Percentiles rank a stretch among this genome's conserved stretches.
Evolutionary conservation across 768 basidiomycete species (phyloP).

Genomic region (Mycena galericulata): DNA sequence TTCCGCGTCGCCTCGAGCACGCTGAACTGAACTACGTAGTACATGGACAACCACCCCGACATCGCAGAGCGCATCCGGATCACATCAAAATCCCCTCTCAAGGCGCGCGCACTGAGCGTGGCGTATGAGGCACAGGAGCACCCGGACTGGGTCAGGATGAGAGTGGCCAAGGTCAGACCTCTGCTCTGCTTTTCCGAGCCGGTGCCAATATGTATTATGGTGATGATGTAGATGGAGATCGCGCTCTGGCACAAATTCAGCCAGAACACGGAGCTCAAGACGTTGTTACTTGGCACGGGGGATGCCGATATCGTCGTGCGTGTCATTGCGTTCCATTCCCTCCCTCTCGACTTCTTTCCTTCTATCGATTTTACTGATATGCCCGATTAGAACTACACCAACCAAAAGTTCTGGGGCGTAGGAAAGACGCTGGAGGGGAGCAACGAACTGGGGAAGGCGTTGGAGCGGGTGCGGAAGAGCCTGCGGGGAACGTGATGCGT

Average conservation of each 20-base stretch:
- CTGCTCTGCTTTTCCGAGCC: too few relatives aligned
- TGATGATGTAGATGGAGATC: slow-evolving; percentile 21
- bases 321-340: too few relatives aligned
- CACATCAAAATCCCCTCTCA: background rate
- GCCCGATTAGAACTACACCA: too few relatives aligned
- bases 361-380: too few relatives aligned
- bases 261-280: background rate
- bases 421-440: too few relatives aligned
- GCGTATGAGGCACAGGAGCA: background rate
- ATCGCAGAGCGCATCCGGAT: slow-evolving; percentile 1
- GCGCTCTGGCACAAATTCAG: slow-evolving; percentile 12
- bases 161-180: background rate
- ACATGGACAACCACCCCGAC: slow-evolving; percentile 5
- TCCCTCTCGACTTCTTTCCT: too few relatives aligned
- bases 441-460: too few relatives aligned
- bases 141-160: slow-evolving; percentile 7
- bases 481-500: too few relatives aligned
- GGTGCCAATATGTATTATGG: too few relatives aligned
- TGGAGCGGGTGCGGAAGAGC: too few relatives aligned
- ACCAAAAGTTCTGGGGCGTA: too few relatives aligned
- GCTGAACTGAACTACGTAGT: background rate
- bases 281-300: background rate
- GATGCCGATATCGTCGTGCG: background rate
- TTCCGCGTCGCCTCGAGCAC: too few relatives aligned
- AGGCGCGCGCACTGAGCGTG: background rate